Base-by-base conservation (phyloP, 768 basidiomycete species). In the Russula sp. region DNA sequence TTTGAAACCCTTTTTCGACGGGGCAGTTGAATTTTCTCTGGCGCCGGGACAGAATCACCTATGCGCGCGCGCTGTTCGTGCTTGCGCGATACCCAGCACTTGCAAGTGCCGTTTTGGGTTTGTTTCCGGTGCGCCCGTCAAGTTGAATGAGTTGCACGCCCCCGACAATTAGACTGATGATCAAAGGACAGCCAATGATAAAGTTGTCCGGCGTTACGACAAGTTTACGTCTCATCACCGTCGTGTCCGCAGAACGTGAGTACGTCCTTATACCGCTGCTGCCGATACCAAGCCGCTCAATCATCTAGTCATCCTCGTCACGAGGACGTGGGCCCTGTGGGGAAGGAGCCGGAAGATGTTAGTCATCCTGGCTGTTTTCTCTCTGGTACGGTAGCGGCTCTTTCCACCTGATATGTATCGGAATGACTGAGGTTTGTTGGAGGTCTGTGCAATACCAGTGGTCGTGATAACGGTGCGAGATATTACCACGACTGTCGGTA, bases 281-380 rank as follows among this genome's bases (percentile, higher is more conserved):
- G 13, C 11, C 16, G 22, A 31, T 35, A 13, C 8, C 4, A 6
- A 0, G 1, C 11, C 10, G 18, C 39, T 42, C 48, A 55, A 11
- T 10, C 18, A n/a, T 20, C 6, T 31, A 72, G 72, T 71, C 20
- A 68, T 72, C 37, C 62, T 73, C 14, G 71, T 66, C 18, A 65
- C 65, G 32, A 62, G 72, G 32, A 71, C 70, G n/a, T 73, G 71
- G 70, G 71, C 70, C 3, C 66, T 72, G 55, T 73, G 72, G 71
- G 67, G 66, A 40, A 70, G 58, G 31, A 67, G 60, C 55, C 65
- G 63, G 2, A 11, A 18, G 8, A 66, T 73, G 9, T 45, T 66
- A 5, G 6, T 40, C 27, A 10, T 50, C 20, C 34, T 66, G 2
- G 37, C 37, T 34, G 31, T 31, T 16, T 32, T 59, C 20, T 3